Evolutionary conservation across 345 rosid species (phyloP).

Genomic region (Diplotaxis tenuifolia): DNA sequence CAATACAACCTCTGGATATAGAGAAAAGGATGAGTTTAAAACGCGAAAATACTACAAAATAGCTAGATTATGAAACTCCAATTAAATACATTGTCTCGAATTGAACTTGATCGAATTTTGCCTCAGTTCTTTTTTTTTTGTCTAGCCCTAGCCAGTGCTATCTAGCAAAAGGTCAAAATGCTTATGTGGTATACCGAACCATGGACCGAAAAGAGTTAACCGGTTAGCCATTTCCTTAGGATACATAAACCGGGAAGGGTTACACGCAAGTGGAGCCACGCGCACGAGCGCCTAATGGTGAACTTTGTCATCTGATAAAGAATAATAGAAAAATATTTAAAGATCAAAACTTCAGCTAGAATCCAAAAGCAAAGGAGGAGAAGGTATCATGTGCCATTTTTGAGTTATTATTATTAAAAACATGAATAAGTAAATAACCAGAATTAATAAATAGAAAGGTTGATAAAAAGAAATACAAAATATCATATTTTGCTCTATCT

Average conservation of each 20-base stretch:
- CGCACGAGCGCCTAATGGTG: conserved; percentile 33
- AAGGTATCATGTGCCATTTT: conserved; percentile 40
- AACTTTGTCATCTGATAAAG: conserved; percentile 21
- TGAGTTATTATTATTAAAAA: conserved; percentile 20
- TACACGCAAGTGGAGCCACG: conserved; percentile 37
- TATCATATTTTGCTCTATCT: conserved; percentile 21
- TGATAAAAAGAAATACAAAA: background rate
- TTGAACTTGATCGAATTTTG: background rate
- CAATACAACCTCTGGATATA: no score
- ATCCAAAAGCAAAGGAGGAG: conserved; percentile 38
- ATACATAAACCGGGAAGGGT: background rate
- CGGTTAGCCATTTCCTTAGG: background rate
- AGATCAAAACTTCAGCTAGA: conserved; percentile 14
- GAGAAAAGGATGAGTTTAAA: no score
- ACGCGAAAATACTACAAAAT: no score
- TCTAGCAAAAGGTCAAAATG: background rate
- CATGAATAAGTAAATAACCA: background rate
- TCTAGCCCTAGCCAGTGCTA: background rate
- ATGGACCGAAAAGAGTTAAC: conserved; percentile 5
- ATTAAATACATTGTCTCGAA: background rate
- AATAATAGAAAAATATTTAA: background rate
- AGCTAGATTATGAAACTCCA: no score
- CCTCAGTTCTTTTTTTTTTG: no score
- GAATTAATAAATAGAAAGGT: background rate
- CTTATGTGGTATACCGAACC: conserved; percentile 1